Base-by-base conservation (phyloP, 305 asterid genomes). In the Solanum hybrid region DNA sequence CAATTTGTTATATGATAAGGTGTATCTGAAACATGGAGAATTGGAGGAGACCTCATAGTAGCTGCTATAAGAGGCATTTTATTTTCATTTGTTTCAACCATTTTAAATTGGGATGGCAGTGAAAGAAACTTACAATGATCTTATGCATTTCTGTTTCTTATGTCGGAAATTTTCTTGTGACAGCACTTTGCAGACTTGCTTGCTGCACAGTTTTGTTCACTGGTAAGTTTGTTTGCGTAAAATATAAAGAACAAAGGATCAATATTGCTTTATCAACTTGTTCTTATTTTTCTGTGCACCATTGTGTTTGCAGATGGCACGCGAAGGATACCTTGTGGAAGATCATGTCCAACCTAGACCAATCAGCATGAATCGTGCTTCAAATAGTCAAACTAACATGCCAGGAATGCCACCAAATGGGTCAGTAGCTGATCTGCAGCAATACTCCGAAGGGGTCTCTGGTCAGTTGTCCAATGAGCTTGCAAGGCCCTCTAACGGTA, bases 181-280 rank as follows among this genome's bases (percentile, higher is more conserved):
- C 99, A 98, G 99, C 95, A 95, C 91, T 92, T 89, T 26, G 99
- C 99, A 3, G 99, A 97, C 92, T 94, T 97, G 93, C 97, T 97
- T 84, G 99, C 98, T 46, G 92, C 95, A 35, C 99, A 98, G 90
- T 98, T 93, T 92, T 91, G 90, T 90, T 91, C 95, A 64, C 95
- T 98, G 98, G 99, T 96, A 95, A 87, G 95, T 86, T 86, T 87
- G 12, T 16, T 29, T 39, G 34, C 10, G 14, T 86, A 61, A 86
- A 85, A 33, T 33, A 28, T 61, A 61, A 46, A 85, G 29, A 4
- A 18, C 24, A 22, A 34, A 86, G 78, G 78, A 86, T 61, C 29
- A 86, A 61, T 35, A 86, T 33, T 86, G 77, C 34, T 57, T 22
- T 75, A 33, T 33, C 77, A 57, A 86, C 78, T 34, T 86, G 51